Base-by-base conservation (phyloP, 2,329 filamentous ascomycete species). In the Fusarium sp. region DNA sequence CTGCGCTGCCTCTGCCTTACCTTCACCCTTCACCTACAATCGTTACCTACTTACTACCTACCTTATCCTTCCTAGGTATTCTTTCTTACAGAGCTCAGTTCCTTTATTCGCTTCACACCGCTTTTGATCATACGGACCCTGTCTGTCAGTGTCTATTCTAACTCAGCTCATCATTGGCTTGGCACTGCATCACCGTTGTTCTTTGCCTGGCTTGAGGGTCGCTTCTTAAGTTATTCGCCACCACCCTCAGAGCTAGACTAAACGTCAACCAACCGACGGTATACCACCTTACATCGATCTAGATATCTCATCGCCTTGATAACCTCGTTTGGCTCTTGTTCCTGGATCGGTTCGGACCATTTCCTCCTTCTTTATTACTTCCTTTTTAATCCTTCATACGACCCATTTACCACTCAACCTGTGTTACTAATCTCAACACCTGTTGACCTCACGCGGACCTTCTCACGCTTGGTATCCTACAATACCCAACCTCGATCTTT, bases 131-230 rank as follows among this genome's bases (percentile, higher is more conserved):
- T 39, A 56, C 35, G 20, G 20, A 36, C 62, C 39, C 52, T 49
- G 56, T 36, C 70, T 67, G 35, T 29, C 25, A 53, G 33, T 53
- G 49, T 53, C 22, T 41, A 53, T 53, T 17, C 49, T 20, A 29
- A 39, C 35, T 17, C 25, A 44, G 36, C 31, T 52, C 42, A 53
- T 46, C 42, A 45, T 56, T 53, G 55, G 38, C 65, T 62, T 72
- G 59, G 52, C 69, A 72, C 60, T 65, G 52, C 60, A 67, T 72
- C 60, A 59, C 70, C 27, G 65, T 64, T 62, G 54, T 57, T 59
- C 61, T 67, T 63, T 55, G 31, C 65, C 65, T 53, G 45, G 29
- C 60, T 72, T 46, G 49, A 17, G 31, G 70, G 70, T 56, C 53
- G 46, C 47, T 42, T 73, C 50, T 50, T 25, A 35, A 35, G 25